These are phyloP conservation scores for Thelonectria olida DNA, from an alignment of 2,329 filamentous ascomycete genomes.

Conservation along the genomic window DNA sequence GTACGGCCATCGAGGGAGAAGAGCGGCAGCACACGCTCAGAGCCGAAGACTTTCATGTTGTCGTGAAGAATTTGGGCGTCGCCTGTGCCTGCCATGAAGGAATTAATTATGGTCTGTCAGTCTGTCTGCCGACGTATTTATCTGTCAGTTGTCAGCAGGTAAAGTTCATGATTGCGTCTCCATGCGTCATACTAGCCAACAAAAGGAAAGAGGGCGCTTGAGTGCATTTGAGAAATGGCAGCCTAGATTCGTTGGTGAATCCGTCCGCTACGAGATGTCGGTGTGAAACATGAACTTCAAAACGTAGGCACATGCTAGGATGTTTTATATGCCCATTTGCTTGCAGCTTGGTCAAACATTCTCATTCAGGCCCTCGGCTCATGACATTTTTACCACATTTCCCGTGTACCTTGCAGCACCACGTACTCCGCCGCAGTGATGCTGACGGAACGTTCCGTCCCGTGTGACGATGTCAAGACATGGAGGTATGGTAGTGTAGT, in stretches of 20 bases:
- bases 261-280: no score
- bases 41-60: conserved; percentile 58
- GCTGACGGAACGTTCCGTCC: neutral
- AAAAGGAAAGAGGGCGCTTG: neutral
- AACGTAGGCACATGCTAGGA: no score
- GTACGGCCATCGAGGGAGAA: conserved; percentile 74
- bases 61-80: conserved; percentile 65
- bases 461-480: neutral
- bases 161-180: neutral
- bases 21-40: conserved; percentile 42
- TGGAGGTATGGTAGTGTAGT: neutral
- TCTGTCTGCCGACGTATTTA: neutral
- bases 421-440: neutral
- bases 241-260: no score
- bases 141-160: neutral
- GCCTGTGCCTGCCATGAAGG: conserved; percentile 43
- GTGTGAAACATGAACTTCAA: no score
- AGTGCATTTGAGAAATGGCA: neutral
- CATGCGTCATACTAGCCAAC: neutral
- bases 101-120: neutral
- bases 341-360: neutral
- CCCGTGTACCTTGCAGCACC: no score
- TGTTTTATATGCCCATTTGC: no score
- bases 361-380: neutral
- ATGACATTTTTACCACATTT: neutral